Evolutionary conservation across 2,329 filamentous ascomycete species (phyloP).

Genomic region (Bipolaris cookei): DNA sequence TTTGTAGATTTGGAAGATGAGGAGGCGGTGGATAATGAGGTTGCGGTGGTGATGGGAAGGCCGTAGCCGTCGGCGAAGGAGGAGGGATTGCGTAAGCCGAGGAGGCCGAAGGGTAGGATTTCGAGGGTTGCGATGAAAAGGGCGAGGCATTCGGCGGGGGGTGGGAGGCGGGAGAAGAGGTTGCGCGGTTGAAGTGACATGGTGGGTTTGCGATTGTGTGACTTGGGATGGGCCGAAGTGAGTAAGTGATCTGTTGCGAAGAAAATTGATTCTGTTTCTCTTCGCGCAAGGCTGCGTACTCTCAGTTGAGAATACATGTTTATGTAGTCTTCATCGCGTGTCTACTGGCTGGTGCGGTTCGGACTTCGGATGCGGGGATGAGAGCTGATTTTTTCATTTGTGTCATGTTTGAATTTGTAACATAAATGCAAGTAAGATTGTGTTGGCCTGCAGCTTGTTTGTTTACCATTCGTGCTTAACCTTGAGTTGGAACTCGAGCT

Average conservation of each 20-base stretch:
- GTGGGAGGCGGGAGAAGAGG: slow-evolving; percentile 28
- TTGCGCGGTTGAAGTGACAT: slow-evolving; percentile 26
- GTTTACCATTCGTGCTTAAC: too few relatives aligned
- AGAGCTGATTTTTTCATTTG: background rate
- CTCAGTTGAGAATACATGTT: background rate
- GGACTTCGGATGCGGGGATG: slow-evolving; percentile 30
- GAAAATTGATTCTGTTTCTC: background rate
- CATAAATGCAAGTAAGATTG: too few relatives aligned
- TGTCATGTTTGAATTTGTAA: background rate
- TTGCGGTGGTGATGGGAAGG: slow-evolving; percentile 17
- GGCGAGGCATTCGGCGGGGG: slow-evolving; percentile 34
- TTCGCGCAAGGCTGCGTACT: background rate
- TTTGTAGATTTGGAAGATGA: slow-evolving; percentile 7
- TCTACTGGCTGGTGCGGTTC: slow-evolving; percentile 17
- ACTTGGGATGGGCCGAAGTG: background rate
- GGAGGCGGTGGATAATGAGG: slow-evolving; percentile 1
- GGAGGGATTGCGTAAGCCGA: slow-evolving; percentile 25
- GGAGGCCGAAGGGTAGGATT: slow-evolving; percentile 29
- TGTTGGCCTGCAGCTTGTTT: too few relatives aligned
- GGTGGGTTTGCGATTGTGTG: background rate
- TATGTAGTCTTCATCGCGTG: slow-evolving; percentile 8
- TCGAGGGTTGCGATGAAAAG: slow-evolving; percentile 33
- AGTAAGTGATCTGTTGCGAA: background rate
- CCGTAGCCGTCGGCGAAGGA: slow-evolving; percentile 28
- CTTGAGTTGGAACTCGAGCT: too few relatives aligned